Evolutionary conservation across 2,329 filamentous ascomycete genomes (phyloP).

Genomic region (Fusarium albosuccineum): DNA sequence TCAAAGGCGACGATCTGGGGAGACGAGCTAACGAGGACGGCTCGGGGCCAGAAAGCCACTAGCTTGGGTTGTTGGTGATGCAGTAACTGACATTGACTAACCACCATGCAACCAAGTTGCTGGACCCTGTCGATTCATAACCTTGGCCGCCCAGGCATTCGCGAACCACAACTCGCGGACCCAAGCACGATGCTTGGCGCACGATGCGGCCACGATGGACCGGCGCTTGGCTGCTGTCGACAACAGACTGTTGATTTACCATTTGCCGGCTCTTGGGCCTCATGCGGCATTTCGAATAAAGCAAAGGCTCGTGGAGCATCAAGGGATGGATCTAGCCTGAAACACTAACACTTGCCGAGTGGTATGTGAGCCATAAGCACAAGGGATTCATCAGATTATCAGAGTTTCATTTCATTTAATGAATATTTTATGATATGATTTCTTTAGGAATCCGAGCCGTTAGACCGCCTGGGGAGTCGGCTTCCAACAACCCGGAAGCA

Average conservation of each 20-base stretch:
- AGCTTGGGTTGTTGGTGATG: neutral
- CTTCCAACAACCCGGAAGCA: constrained; percentile 27
- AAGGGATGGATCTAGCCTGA: neutral
- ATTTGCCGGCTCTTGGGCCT: constrained; percentile 19
- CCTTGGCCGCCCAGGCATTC: constrained; percentile 1
- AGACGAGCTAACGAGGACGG: constrained; percentile 11
- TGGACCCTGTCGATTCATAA: constrained; percentile 21
- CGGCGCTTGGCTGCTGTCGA: constrained; percentile 8
- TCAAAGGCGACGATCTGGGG: constrained; percentile 18
- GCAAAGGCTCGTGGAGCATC: constrained; percentile 25
- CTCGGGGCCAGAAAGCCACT: constrained; percentile 17
- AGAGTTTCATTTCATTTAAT: no score
- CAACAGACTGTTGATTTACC: constrained; percentile 1
- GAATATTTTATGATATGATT: no score
- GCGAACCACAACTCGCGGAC: constrained; percentile 3
- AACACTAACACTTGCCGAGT: no score
- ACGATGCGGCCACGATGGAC: constrained; percentile 9
- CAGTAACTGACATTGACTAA: constrained; percentile 14
- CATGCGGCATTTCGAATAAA: constrained; percentile 22
- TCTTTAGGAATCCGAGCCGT: no score
- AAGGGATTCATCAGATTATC: no score
- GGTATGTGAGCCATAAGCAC: no score
- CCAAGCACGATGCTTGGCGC: constrained; percentile 26
- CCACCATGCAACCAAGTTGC: constrained; percentile 30
- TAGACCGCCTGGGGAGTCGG: no score